These are phyloP conservation scores for Penicillium flavigenum DNA, from an alignment of 495 filamentous ascomycete species.

Conservation along the genomic window DNA sequence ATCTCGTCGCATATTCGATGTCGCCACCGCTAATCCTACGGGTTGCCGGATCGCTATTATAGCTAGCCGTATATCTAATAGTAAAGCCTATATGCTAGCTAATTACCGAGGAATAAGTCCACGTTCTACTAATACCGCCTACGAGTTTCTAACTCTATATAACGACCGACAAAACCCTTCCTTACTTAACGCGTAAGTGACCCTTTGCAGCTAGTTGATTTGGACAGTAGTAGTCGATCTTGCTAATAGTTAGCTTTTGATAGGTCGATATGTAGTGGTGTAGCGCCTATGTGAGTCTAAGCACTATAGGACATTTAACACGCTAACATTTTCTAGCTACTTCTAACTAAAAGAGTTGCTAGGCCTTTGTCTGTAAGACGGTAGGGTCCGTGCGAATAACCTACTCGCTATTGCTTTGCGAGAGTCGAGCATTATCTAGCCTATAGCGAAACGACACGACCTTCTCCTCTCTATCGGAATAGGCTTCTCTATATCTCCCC, in stretches of 20 bases:
- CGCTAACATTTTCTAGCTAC: slow-evolving; percentile 2
- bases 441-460: neutral
- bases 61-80: no score
- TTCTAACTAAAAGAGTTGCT: slow-evolving; percentile 1
- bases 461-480: slow-evolving; percentile 5
- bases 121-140: neutral
- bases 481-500: neutral
- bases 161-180: neutral
- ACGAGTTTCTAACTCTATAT: neutral
- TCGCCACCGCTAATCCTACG: no score
- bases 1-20: no score
- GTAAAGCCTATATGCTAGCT: no score
- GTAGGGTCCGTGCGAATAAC: slow-evolving; percentile 9
- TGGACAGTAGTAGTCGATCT: neutral
- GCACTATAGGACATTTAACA: neutral
- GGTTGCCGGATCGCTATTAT: no score
- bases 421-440: no score
- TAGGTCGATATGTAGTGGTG: neutral
- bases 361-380: slow-evolving; percentile 1
- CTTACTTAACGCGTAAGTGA: neutral
- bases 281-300: no score
- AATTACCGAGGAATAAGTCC: no score
- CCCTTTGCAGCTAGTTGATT: no score
- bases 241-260: no score
- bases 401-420: slow-evolving; percentile 1